Conservation (phyloP, 768 basidiomycete species). For the Tricholoma sp. region DNA sequence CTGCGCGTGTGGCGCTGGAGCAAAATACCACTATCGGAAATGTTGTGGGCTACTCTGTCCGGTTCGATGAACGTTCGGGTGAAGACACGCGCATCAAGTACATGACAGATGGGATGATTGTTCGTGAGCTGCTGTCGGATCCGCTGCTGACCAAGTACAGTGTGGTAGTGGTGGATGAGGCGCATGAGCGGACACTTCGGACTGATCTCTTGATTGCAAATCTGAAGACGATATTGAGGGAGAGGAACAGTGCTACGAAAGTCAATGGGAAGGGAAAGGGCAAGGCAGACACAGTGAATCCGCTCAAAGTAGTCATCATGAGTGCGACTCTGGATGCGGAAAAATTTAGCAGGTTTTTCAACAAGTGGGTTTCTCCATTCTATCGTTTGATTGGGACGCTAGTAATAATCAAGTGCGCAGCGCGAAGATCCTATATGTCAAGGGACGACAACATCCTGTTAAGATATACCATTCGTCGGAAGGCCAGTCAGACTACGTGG, state of each 20-base stretch:
- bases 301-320: constrained; percentile 94
- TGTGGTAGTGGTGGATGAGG: constrained; percentile 91
- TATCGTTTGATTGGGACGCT: neutral
- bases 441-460: constrained; percentile 92
- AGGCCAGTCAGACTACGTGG: constrained; percentile 79
- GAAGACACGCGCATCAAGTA: constrained; percentile 87
- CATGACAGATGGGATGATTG: constrained; percentile 96
- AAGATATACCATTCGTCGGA: constrained; percentile 72
- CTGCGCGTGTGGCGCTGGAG: constrained; percentile 84
- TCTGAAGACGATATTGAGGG: constrained; percentile 73
- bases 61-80: constrained; percentile 83
- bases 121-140: constrained; percentile 85
- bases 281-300: constrained; percentile 36
- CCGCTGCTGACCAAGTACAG: constrained; percentile 75
- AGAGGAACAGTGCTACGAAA: constrained; percentile 45
- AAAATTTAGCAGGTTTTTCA: constrained; percentile 86
- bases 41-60: constrained; percentile 89
- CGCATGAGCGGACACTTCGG: constrained; percentile 91
- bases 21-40: constrained; percentile 67
- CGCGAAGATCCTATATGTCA: constrained; percentile 84
- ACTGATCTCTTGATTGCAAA: constrained; percentile 93
- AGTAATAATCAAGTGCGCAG: constrained; percentile 32
- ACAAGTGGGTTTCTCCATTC: constrained; percentile 49
- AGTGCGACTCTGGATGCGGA: constrained; percentile 96
- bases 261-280: constrained; percentile 42